Percentiles rank a stretch among this genome's conserved stretches.
These are phyloP conservation scores for Sonneratia caseolaris DNA, from an alignment of 345 rosid genomes.

Conservation along the genomic window DNA sequence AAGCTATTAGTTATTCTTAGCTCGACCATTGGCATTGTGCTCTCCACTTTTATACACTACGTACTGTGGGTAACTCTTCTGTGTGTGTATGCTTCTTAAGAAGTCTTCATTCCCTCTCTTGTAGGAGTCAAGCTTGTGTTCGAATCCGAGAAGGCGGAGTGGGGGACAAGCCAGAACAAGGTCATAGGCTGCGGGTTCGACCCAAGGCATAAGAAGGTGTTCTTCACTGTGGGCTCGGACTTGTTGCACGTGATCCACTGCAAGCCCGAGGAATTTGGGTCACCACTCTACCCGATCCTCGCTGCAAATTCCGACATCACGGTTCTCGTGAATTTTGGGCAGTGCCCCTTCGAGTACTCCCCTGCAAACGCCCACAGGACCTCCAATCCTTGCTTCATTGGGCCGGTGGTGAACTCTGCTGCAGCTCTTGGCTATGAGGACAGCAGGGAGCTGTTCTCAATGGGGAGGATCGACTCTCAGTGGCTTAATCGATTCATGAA, in stretches of 20 bases:
- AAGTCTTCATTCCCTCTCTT: neutral
- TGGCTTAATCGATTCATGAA: constrained; percentile 46
- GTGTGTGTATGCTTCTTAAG: neutral
- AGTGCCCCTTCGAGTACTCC: constrained; percentile 36
- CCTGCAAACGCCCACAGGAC: constrained; percentile 51
- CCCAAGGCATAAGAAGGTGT: constrained; percentile 53
- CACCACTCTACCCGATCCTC: constrained; percentile 51
- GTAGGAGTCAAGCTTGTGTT: constrained; percentile 59
- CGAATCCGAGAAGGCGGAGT: constrained; percentile 41
- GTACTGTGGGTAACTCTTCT: neutral
- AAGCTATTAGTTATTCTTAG: too few relatives aligned
- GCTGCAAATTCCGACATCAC: constrained; percentile 39
- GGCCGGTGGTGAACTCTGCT: constrained; percentile 36
- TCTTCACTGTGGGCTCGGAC: constrained; percentile 48
- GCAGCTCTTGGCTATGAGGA: constrained; percentile 49
- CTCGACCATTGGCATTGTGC: neutral
- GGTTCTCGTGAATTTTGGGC: constrained; percentile 54
- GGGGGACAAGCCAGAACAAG: constrained; percentile 29
- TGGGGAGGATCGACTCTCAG: constrained; percentile 81
- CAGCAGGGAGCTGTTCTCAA: constrained; percentile 78
- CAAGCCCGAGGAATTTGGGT: constrained; percentile 46
- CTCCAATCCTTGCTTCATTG: constrained; percentile 55
- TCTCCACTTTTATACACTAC: neutral
- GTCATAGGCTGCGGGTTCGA: constrained; percentile 65
- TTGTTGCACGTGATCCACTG: constrained; percentile 42